Percentiles rank a stretch among this genome's conserved stretches.
phyloP scores from a whole-genome alignment of 768 basidiomycete genomes.

The Kwoniella sp. region DNA sequence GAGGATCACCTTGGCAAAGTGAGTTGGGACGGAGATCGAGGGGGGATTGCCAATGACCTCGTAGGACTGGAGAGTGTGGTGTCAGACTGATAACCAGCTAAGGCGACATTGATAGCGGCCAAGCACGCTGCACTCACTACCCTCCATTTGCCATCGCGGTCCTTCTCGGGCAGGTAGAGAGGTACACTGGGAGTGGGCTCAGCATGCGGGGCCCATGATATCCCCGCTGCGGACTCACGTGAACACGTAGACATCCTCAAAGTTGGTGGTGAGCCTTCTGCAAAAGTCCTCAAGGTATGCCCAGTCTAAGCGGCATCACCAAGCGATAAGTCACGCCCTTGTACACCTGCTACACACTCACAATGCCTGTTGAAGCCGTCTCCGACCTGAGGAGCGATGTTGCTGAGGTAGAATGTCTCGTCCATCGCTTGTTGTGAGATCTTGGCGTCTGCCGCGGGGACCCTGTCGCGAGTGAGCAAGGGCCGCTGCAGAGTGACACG shows the following conservation, averaged over 20 bases:
- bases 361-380: conserved; percentile 97
- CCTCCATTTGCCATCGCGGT: conserved; percentile 88
- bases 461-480: conserved; percentile 56
- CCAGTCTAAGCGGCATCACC: conserved; percentile 65
- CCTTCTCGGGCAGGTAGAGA: conserved; percentile 82
- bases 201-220: not conserved
- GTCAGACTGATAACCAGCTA: too few relatives aligned
- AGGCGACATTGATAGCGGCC: too few relatives aligned
- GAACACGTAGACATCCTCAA: conserved; percentile 94
- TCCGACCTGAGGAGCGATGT: conserved; percentile 97
- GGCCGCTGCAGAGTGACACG: not conserved
- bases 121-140: conserved; percentile 79
- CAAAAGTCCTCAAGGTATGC: conserved; percentile 96
- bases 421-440: conserved; percentile 86
- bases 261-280: conserved; percentile 75
- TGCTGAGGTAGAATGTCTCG: conserved; percentile 89
- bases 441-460: conserved; percentile 95
- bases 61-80: conserved; percentile 59
- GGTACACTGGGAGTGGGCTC: conserved; percentile 58
- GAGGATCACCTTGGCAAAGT: conserved; percentile 94
- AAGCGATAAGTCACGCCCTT: not conserved
- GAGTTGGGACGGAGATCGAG: conserved; percentile 88
- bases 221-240: conserved; percentile 53
- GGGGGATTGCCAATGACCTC: conserved; percentile 94
- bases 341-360: conserved; percentile 50